Percentiles rank a stretch among this genome's conserved stretches.
Evolutionary conservation across 83 land plant genomes (phyloP).

Genomic region (Thuja plicata): DNA sequence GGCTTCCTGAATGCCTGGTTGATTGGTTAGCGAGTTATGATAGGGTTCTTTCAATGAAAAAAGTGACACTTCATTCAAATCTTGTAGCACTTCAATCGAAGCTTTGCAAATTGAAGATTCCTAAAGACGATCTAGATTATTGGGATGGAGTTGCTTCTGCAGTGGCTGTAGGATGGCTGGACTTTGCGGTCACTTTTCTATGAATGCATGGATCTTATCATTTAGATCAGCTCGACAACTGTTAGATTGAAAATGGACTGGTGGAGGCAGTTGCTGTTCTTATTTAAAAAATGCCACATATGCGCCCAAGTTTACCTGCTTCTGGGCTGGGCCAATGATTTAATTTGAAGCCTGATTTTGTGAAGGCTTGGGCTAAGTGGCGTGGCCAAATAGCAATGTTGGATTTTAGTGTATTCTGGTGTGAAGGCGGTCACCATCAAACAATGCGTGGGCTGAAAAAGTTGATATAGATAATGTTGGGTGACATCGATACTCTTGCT

Average conservation of each 20-base stretch:
- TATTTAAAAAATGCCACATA: constrained; percentile 85
- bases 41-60: constrained; percentile 51
- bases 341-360: constrained; percentile 81
- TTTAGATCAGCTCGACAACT: constrained; percentile 76
- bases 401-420: constrained; percentile 79
- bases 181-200: constrained; percentile 79
- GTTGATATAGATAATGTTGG: constrained; percentile 76
- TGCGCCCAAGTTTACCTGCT: constrained; percentile 63
- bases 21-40: constrained; percentile 94
- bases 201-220: constrained; percentile 97
- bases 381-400: constrained; percentile 71
- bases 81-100: constrained; percentile 68
- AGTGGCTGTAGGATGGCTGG: constrained; percentile 93
- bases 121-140: constrained; percentile 85
- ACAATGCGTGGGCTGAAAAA: constrained; percentile 73
- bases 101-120: constrained; percentile 61
- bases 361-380: constrained; percentile 98
- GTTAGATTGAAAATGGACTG: constrained; percentile 96
- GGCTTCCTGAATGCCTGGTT: constrained; percentile 85
- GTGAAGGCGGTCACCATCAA: constrained; percentile 68
- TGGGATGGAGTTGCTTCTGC: constrained; percentile 93
- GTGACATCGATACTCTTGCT: constrained; percentile 57
- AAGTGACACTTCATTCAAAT: constrained; percentile 56
- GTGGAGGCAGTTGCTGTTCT: constrained; percentile 94
- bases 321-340: constrained; percentile 71